Conservation (phyloP, 176 grass and related monocot species). For the Phoenix dactylifera region DNA sequence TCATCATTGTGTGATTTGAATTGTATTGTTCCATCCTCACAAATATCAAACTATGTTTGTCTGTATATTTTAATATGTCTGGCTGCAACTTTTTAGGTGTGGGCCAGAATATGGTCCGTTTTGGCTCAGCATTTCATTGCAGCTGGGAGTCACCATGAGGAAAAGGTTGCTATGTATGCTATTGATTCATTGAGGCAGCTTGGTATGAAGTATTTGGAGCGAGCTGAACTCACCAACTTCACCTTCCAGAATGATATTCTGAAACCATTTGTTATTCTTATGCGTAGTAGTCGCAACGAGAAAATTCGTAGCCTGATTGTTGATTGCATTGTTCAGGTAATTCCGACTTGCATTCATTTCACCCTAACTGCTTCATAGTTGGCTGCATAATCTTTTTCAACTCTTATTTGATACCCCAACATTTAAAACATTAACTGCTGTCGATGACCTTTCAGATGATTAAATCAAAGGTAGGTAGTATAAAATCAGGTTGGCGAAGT, state of each 20-base stretch:
- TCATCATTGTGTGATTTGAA: no score
- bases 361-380: slow-evolving; percentile 12
- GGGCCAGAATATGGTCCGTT: slow-evolving; percentile 99
- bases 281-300: slow-evolving; percentile 82
- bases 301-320: slow-evolving; percentile 95
- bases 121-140: slow-evolving; percentile 93
- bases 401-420: background rate
- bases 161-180: slow-evolving; percentile 95
- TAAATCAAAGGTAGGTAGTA: slow-evolving; percentile 98
- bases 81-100: slow-evolving; percentile 36
- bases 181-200: slow-evolving; percentile 97
- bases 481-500: slow-evolving; percentile 96
- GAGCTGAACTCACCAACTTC: slow-evolving; percentile 96
- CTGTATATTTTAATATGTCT: no score
- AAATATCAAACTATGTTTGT: no score
- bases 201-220: slow-evolving; percentile 99
- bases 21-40: no score
- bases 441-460: slow-evolving; percentile 57
- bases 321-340: slow-evolving; percentile 98
- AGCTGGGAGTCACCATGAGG: slow-evolving; percentile 89
- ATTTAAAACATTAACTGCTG: slow-evolving; percentile 1
- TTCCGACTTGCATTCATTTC: slow-evolving; percentile 3
- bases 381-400: background rate
- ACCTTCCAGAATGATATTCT: slow-evolving; percentile 98
- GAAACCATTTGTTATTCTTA: slow-evolving; percentile 99